These are phyloP conservation scores for Ceratocystis lukuohia DNA, from an alignment of 2,329 filamentous ascomycete species.

Conservation along the genomic window DNA sequence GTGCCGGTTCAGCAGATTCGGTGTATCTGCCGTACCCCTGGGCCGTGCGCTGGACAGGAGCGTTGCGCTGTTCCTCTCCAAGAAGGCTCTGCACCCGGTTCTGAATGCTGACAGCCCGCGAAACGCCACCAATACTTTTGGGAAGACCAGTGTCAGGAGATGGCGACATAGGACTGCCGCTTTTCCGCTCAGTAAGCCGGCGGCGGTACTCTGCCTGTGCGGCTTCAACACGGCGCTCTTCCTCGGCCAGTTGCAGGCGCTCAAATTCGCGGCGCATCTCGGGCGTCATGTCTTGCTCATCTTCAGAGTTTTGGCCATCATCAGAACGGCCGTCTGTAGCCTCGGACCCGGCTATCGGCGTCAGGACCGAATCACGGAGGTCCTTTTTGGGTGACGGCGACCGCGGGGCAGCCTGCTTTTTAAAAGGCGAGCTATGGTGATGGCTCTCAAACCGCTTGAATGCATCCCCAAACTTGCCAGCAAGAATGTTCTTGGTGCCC, in stretches of 20 bases:
- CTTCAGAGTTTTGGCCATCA: constrained; percentile 45
- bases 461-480: constrained; percentile 80
- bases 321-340: constrained; percentile 47
- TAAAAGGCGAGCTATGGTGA: constrained; percentile 21
- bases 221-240: constrained; percentile 78
- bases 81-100: constrained; percentile 78
- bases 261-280: constrained; percentile 87
- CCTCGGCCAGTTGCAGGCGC: constrained; percentile 63
- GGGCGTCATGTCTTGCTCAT: constrained; percentile 58
- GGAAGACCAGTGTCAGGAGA: constrained; percentile 32
- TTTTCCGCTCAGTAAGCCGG: constrained; percentile 48
- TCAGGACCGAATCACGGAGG: constrained; percentile 39
- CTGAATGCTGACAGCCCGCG: constrained; percentile 72
- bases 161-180: constrained; percentile 26
- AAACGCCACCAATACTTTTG: constrained; percentile 44
- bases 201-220: constrained; percentile 80
- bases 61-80: constrained; percentile 55
- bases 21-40: constrained; percentile 85
- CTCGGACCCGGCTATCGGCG: constrained; percentile 65
- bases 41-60: constrained; percentile 53
- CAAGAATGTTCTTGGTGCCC: constrained; percentile 68
- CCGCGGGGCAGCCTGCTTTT: constrained; percentile 26
- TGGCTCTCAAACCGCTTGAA: constrained; percentile 78
- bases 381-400: constrained; percentile 39
- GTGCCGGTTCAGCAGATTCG: constrained; percentile 29